Evolutionary conservation across 768 basidiomycete species (phyloP).

Genomic region (Hygrocybe coccinea): DNA sequence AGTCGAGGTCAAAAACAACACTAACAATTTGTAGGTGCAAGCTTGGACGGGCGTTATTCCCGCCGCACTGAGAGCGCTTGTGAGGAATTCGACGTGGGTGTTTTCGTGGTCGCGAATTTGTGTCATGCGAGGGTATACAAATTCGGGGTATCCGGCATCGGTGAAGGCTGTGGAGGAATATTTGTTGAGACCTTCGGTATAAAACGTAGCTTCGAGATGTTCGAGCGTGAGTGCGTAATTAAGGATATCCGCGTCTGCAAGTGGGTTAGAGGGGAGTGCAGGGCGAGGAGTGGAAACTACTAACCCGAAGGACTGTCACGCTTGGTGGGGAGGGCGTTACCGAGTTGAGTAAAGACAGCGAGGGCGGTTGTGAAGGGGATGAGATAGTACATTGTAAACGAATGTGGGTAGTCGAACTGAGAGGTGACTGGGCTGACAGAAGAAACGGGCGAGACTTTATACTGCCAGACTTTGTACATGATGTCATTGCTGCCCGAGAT

Average conservation of each 20-base stretch:
- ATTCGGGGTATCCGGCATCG: slow-evolving; percentile 40
- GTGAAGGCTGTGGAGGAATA: slow-evolving; percentile 40
- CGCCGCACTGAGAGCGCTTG: slow-evolving; percentile 24
- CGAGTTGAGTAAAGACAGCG: too few species aligned
- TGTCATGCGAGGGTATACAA: slow-evolving; percentile 43
- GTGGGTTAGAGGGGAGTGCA: not conserved
- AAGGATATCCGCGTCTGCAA: slow-evolving; percentile 28
- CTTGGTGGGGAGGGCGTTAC: too few species aligned
- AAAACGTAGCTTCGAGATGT: slow-evolving; percentile 44
- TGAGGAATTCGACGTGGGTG: slow-evolving; percentile 39
- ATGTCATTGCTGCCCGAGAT: too few species aligned
- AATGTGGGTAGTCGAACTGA: too few species aligned
- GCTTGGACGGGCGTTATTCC: slow-evolving; percentile 31
- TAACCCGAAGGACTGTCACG: too few species aligned
- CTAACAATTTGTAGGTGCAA: slow-evolving; percentile 35
- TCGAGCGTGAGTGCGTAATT: slow-evolving; percentile 45
- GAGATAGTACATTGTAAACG: too few species aligned
- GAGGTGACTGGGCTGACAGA: too few species aligned
- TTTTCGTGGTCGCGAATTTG: slow-evolving; percentile 49
- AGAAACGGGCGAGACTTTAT: too few species aligned
- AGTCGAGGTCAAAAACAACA: not conserved
- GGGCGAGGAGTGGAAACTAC: too few species aligned
- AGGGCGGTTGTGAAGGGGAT: too few species aligned
- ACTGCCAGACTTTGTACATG: too few species aligned
- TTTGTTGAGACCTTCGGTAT: slow-evolving; percentile 35